Evolutionary conservation across 768 basidiomycete species (phyloP), one percentile per base, ranked within the genome.

Genomic region (Lentinula detonsa): DNA sequence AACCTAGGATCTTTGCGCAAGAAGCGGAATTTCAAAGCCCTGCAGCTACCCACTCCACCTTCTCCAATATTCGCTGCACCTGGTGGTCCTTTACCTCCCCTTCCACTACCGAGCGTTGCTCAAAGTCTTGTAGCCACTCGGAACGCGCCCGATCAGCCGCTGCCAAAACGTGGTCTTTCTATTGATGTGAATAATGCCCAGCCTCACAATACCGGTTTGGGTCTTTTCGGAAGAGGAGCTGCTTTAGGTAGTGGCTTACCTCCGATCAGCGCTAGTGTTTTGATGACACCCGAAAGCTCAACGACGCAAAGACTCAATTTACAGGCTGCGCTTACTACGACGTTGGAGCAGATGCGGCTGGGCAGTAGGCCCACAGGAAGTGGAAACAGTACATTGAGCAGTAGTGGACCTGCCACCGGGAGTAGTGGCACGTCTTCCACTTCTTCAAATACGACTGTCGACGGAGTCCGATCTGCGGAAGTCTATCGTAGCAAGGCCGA

Each of bases 301-400:
- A 73, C 74, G 37, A 80, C 84, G 53, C 75, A 83, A 60, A 82
- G 90, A 63, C 86, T 83, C 67, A 90, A 85, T 31, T 90, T 91
- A 66, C 92, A 95, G 73, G 83, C 82, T 28, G 83, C 87, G 9
- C 81, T 96, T 3, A 87, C 89, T 16, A 90, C 85, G 63, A 93
- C 91, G n/a, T 83, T 97, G 42, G 93, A 91, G 23, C 91, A 84
- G 64, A 76, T 96, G 63, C 92, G 39, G 18, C 11, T 42, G 33
- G 43, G 31, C 13, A 51, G 54, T 5, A 56, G 37, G 1, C 34
- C 34, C 5, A 39, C 33, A 9, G 54, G 54, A 91, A 91, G 74
- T 87, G 82, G 66, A 90, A 96, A 48, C 11, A 48, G 46, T 68
- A 56, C 55, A 7, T 56, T 56, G 55, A 39, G 55, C 10, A 56